A percentile compares a stretch with the other conserved stretches of the same genome.
phyloP scores from a whole-genome alignment of 495 filamentous ascomycete genomes.

The Entonaema liquescens region DNA sequence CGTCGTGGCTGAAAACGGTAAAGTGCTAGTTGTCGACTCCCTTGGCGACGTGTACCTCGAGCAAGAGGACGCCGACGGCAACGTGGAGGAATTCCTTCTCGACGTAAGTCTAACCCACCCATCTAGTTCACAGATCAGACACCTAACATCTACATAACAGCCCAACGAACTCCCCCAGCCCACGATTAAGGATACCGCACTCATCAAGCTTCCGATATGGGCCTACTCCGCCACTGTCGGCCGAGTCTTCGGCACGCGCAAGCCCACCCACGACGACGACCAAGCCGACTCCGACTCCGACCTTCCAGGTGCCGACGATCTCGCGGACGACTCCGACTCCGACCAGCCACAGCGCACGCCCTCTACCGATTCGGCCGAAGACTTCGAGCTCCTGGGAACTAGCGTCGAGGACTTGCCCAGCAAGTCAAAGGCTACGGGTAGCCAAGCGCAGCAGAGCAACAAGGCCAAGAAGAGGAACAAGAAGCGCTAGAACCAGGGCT shows the following conservation, averaged over 20 bases:
- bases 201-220: slow-evolving; percentile 74
- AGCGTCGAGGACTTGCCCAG: slow-evolving; percentile 54
- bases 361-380: slow-evolving; percentile 60
- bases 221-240: slow-evolving; percentile 66
- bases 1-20: slow-evolving; percentile 92
- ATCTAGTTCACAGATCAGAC: neutral
- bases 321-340: slow-evolving; percentile 44
- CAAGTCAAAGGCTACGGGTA: slow-evolving; percentile 51
- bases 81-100: slow-evolving; percentile 80
- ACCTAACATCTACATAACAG: slow-evolving; percentile 42
- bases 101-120: slow-evolving; percentile 64
- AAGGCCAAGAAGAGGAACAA: slow-evolving; percentile 56
- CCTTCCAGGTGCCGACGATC: slow-evolving; percentile 35
- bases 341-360: slow-evolving; percentile 53
- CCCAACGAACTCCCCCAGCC: slow-evolving; percentile 72
- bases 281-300: slow-evolving; percentile 18
- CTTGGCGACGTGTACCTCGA: slow-evolving; percentile 92
- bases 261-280: slow-evolving; percentile 48
- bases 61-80: slow-evolving; percentile 86
- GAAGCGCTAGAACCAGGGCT: slow-evolving; percentile 51
- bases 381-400: slow-evolving; percentile 66
- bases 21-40: slow-evolving; percentile 90
- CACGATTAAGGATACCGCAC: slow-evolving; percentile 72
- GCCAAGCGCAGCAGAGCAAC: slow-evolving; percentile 40
- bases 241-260: slow-evolving; percentile 55